Base-by-base conservation (phyloP, 179 eudicot genomes). In the Spergularia azorica region DNA sequence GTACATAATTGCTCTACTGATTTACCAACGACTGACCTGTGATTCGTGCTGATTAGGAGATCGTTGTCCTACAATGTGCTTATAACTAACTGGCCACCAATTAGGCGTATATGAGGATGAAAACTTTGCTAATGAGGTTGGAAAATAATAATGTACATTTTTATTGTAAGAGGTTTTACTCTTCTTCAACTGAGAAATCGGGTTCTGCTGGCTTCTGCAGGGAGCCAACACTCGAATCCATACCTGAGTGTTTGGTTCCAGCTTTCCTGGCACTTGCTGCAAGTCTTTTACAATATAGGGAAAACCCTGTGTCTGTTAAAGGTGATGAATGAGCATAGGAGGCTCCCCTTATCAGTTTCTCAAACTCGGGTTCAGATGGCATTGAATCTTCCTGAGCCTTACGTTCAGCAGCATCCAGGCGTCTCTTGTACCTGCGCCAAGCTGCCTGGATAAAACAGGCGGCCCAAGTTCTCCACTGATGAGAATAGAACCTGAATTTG, bases 381-480 rank as follows among this genome's bases (percentile, higher is more conserved):
- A 65, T 61, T 16, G 48, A 52, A 13, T 77, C 79, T 18, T 77
- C 69, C 61, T 79, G 82, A 3, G 65, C 80, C 43, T 65, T 82
- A 48, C 82, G 76, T 56, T 90, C 93, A 62, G 80, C 86, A 0
- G 83, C 83, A 38, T 74, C 41, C 21, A 64, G 82, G 54, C 89
- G 79, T 77, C 84, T 88, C 71, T 78, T 87, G n/a, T 82, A 63
- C 16, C 96, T 83, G 9, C 92, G 80, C 97, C 97, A 93, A 5
- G 97, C 97, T 1, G 91, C 91, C 69, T 93, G 97, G 43, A 93
- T 78, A 75, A 88, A 89, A 71, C 96, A 87, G 74, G 96, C 89
- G 0, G 94, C 96, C 97, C 97, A 93, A 0, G 90, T 79, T 60
- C 97, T 85, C 97, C 97, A 93, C 12, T 91, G 97, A 73, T 88